Base-by-base conservation (phyloP, 2,329 filamentous ascomycete genomes). In the Alternaria dauci region DNA sequence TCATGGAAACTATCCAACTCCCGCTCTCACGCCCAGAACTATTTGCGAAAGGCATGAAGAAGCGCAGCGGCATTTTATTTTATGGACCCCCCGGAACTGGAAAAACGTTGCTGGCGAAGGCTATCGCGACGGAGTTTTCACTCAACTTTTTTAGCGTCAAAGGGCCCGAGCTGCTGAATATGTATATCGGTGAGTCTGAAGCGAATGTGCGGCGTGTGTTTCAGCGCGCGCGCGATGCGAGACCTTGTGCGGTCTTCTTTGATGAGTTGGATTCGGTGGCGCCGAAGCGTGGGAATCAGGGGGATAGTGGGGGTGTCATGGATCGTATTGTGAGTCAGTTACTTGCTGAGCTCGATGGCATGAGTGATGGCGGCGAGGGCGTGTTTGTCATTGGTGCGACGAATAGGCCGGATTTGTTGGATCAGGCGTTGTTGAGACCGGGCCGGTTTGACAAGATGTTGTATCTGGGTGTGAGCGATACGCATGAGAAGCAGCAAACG, bases 361-460 rank as follows among this genome's bases (percentile, higher is more conserved):
- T 99, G 95, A 97, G 94, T 53, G 91, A 94, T 67, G 94, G 93
- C 16, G 92, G 93, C 60, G 92, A 94, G 66, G 78, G 80, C 39
- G 94, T 98, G 5, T 98, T 98, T 76, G 95, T 98, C 28, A 96
- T 99, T 68, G 94, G 95, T 59, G 94, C 94, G 4, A 99, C 94
- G 5, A 99, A 99, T 81, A 84, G 94, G 64, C 95, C 95, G 0
- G 95, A 99, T 82, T 82, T 98, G 55, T 85, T 99, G 23, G 94
- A 99, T 76, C 92, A 92, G 66, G 95, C 94, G 5, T 82, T 99
- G 59, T 83, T 98, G 44, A 88, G 94, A 55, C 95, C 94, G 1
- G 94, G 94, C 2, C 86, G 94, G 61, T 98, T 99, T 78, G 95
- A 99, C 77, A 98, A 98, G 83, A 96, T 98, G 94, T 86, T 99